These are phyloP conservation scores for Mortierella hygrophila DNA, from an alignment of 192 early-diverging fungal species.

Conservation along the genomic window DNA sequence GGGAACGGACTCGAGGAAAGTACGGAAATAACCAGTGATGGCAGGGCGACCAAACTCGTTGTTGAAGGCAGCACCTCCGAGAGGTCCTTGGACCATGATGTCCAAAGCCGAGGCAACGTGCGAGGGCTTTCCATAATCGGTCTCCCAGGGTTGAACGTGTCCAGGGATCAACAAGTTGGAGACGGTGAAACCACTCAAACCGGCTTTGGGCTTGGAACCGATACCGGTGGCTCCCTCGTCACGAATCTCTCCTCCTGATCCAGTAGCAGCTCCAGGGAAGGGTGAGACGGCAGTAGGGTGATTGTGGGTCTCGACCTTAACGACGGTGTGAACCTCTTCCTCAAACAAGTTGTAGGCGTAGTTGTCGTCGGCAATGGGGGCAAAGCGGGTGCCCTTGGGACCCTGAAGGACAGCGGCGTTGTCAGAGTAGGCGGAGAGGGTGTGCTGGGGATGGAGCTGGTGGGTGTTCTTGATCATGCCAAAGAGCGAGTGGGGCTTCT, in stretches of 20 bases:
- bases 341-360: slow-evolving; percentile 72
- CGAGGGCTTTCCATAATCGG: slow-evolving; percentile 83
- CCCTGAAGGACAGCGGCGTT: slow-evolving; percentile 97
- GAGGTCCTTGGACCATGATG: slow-evolving; percentile 98
- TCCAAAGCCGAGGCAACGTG: slow-evolving; percentile 94
- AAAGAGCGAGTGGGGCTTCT: slow-evolving; percentile 88
- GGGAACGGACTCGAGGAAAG: slow-evolving; percentile 78
- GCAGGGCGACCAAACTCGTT: slow-evolving; percentile 99
- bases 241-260: slow-evolving; percentile 99
- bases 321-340: slow-evolving; percentile 90
- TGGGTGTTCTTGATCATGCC: slow-evolving; percentile 98
- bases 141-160: slow-evolving; percentile 94
- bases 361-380: slow-evolving; percentile 56
- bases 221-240: slow-evolving; percentile 98
- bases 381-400: slow-evolving; percentile 71
- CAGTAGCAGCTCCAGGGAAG: slow-evolving; percentile 98
- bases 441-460: slow-evolving; percentile 80
- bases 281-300: slow-evolving; percentile 99
- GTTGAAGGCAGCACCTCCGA: slow-evolving; percentile 99
- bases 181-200: slow-evolving; percentile 95
- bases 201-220: slow-evolving; percentile 96
- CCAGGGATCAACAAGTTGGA: slow-evolving; percentile 95
- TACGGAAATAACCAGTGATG: slow-evolving; percentile 97
- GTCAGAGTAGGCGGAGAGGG: slow-evolving; percentile 97
- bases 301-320: slow-evolving; percentile 99